phyloP scores from a whole-genome alignment of 192 early-diverging fungal species.

The Linnemannia elongata region DNA sequence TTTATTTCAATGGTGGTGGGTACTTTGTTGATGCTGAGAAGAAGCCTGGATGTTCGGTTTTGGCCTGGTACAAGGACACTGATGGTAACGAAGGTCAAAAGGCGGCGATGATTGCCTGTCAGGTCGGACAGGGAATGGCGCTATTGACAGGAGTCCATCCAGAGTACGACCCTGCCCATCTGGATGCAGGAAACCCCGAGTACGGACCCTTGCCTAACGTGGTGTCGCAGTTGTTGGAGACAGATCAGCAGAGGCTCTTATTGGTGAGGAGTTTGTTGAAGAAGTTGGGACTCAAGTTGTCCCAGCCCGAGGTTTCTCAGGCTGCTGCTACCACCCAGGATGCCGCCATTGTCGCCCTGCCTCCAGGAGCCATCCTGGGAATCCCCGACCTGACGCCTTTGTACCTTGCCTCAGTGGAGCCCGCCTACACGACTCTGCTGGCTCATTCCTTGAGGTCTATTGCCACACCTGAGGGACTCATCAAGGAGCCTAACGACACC shows the following conservation, averaged over 20 bases:
- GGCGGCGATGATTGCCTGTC: constrained; percentile 79
- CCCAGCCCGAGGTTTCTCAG: constrained; percentile 11
- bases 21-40: constrained; percentile 67
- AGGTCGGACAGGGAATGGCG: constrained; percentile 75
- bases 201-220: constrained; percentile 65
- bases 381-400: constrained; percentile 60
- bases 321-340: not conserved
- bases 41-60: constrained; percentile 44
- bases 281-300: constrained; percentile 75
- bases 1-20: constrained; percentile 84
- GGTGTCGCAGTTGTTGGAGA: constrained; percentile 59
- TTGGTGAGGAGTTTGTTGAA: constrained; percentile 71
- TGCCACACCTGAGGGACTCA: constrained; percentile 24
- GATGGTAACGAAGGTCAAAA: constrained; percentile 27
- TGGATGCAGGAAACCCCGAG: constrained; percentile 63
- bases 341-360: not conserved
- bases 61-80: constrained; percentile 51
- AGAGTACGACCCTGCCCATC: constrained; percentile 77
- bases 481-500: constrained; percentile 58
- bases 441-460: constrained; percentile 6
- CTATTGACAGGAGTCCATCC: constrained; percentile 87
- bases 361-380: constrained; percentile 33
- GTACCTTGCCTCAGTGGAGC: constrained; percentile 48
- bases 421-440: constrained; percentile 17
- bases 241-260: constrained; percentile 63